These are phyloP conservation scores for Neurospora intermedia DNA, from an alignment of 495 filamentous ascomycete genomes.

Conservation along the genomic window DNA sequence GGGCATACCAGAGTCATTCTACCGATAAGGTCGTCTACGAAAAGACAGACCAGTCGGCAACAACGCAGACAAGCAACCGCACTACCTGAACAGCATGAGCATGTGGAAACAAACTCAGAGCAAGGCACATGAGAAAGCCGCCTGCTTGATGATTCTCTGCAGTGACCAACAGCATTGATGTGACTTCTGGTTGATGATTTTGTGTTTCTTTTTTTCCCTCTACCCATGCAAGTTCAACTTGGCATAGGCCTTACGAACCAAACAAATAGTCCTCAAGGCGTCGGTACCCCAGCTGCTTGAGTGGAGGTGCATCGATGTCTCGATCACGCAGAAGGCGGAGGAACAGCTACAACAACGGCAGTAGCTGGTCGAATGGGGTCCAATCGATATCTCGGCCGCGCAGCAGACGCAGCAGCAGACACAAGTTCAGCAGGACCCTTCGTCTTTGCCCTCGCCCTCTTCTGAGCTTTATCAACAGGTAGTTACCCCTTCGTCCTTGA, in stretches of 20 bases:
- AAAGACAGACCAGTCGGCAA: background rate
- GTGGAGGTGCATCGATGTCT: background rate
- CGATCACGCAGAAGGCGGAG: background rate
- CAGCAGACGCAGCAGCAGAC: background rate
- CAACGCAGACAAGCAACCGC: background rate
- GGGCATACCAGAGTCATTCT: background rate
- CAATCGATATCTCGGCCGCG: background rate
- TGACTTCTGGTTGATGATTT: background rate
- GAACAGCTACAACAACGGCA: background rate
- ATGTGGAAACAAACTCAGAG: background rate
- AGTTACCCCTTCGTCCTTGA: background rate
- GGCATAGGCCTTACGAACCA: background rate
- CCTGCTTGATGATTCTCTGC: background rate
- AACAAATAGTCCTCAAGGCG: background rate
- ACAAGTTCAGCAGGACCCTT: background rate
- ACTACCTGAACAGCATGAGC: background rate
- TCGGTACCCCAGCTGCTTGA: background rate
- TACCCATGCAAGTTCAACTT: background rate
- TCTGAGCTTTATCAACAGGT: background rate
- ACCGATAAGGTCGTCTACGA: background rate
- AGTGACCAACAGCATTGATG: background rate
- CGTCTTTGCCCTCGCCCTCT: background rate
- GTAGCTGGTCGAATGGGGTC: background rate
- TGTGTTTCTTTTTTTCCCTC: background rate
- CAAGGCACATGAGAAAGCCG: background rate